Conservation (phyloP, 2,329 filamentous ascomycete genomes). For the Diaporthe velutina region DNA sequence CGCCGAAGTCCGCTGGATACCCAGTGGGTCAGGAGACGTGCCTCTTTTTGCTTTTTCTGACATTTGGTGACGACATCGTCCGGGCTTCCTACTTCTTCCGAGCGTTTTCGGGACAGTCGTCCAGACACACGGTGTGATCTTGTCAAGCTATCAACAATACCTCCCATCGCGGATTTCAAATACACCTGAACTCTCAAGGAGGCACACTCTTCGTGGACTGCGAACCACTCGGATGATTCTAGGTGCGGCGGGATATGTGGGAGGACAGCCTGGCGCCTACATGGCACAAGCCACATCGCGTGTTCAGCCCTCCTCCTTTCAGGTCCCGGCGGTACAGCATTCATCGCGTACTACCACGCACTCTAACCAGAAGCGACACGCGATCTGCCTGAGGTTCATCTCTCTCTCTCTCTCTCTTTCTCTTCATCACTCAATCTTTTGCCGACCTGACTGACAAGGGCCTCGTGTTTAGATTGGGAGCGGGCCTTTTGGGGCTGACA, state of each 20-base stretch:
- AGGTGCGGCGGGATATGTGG: constrained; percentile 16
- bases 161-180: constrained; percentile 14
- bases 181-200: background rate
- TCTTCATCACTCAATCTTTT: background rate
- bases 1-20: constrained; percentile 23
- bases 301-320: constrained; percentile 38
- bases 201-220: background rate
- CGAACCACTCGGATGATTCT: constrained; percentile 4
- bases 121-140: constrained; percentile 6
- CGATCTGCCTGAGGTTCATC: background rate
- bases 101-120: constrained; percentile 23
- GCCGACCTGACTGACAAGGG: background rate
- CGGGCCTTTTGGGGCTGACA: background rate
- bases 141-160: background rate
- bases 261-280: constrained; percentile 21
- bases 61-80: constrained; percentile 7
- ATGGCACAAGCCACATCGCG: constrained; percentile 41
- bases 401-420: background rate
- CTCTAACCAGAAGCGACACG: background rate
- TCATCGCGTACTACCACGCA: background rate
- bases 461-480: constrained; percentile 21
- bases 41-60: constrained; percentile 12
- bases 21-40: constrained; percentile 25
- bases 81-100: constrained; percentile 26
- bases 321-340: background rate